Evolutionary conservation across 2,329 filamentous ascomycete genomes (phyloP).

Genomic region (Lachnum nothofagi): DNA sequence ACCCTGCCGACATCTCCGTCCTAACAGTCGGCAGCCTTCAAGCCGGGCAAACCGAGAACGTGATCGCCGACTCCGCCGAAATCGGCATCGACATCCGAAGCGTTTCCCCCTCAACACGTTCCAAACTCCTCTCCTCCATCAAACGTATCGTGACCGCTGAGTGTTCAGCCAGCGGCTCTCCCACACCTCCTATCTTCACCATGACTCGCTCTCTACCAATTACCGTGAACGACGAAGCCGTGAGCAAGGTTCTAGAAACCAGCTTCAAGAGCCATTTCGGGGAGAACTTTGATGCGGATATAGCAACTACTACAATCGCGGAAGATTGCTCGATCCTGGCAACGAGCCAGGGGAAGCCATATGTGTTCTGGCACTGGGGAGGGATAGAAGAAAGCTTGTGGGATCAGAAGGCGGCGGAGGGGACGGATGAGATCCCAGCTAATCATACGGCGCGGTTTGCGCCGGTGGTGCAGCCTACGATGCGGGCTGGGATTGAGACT

Average conservation of each 20-base stretch:
- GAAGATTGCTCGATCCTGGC: constrained; percentile 42
- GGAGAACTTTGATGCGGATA: constrained; percentile 6
- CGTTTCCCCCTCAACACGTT: constrained; percentile 31
- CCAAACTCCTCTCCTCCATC: constrained; percentile 36
- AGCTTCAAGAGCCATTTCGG: constrained; percentile 13
- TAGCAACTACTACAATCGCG: constrained; percentile 2
- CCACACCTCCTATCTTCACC: constrained; percentile 30
- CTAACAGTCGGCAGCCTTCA: constrained; percentile 42
- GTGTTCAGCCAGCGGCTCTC: constrained; percentile 37
- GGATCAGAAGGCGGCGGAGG: constrained; percentile 44
- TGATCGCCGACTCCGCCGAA: constrained; percentile 40
- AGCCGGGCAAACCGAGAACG: constrained; percentile 40
- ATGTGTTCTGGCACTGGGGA: constrained; percentile 53
- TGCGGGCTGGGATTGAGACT: constrained; percentile 47
- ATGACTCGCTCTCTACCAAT: constrained; percentile 20
- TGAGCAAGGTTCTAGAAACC: constrained; percentile 12
- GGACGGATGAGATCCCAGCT: constrained; percentile 42
- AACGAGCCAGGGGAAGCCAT: constrained; percentile 42
- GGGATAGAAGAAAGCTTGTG: constrained; percentile 45
- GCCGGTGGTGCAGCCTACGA: constrained; percentile 53
- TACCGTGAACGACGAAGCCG: constrained; percentile 20
- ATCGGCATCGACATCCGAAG: constrained; percentile 41
- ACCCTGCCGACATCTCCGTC: constrained; percentile 39
- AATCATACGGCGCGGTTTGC: constrained; percentile 56
- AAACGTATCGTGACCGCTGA: constrained; percentile 49